A percentile compares a stretch with the other conserved stretches of the same genome.
These are phyloP conservation scores for Protomyces lactucae-debilis DNA, from an alignment of 1,139 yeast genomes.

Conservation along the genomic window DNA sequence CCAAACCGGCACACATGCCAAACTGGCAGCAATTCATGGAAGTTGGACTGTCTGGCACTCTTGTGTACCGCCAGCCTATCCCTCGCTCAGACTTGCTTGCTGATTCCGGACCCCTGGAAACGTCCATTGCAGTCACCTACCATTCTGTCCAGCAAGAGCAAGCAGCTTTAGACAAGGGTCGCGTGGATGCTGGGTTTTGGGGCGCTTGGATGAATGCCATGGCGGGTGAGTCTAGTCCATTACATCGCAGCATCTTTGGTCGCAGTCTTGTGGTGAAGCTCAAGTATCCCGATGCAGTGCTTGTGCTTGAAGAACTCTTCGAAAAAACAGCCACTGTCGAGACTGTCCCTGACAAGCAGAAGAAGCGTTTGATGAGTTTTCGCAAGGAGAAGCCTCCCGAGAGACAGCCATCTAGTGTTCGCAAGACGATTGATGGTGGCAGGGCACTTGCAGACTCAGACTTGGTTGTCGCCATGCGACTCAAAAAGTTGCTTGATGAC, in stretches of 20 bases:
- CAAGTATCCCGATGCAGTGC: neutral
- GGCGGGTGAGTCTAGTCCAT: constrained; percentile 1
- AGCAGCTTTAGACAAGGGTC: neutral
- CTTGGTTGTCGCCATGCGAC: neutral
- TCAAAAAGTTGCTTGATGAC: neutral
- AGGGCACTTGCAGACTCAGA: neutral
- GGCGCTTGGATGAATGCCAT: constrained; percentile 12
- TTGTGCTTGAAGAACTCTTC: constrained; percentile 7
- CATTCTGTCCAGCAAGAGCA: neutral
- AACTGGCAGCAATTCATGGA: constrained; percentile 15
- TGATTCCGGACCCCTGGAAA: neutral
- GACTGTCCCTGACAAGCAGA: neutral
- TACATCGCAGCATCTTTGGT: constrained; percentile 5
- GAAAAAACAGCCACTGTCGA: neutral
- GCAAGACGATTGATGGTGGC: neutral
- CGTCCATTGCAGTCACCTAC: neutral
- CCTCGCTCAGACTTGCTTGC: neutral
- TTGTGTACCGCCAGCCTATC: neutral
- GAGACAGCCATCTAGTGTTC: neutral
- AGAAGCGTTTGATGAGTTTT: neutral
- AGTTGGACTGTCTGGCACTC: constrained; percentile 1
- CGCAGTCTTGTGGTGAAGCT: neutral
- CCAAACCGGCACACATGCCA: neutral
- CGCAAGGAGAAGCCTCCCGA: neutral
- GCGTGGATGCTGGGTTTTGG: constrained; percentile 8